phyloP scores from a whole-genome alignment of 1,139 yeast species.

The Wickerhamiella infanticola region DNA sequence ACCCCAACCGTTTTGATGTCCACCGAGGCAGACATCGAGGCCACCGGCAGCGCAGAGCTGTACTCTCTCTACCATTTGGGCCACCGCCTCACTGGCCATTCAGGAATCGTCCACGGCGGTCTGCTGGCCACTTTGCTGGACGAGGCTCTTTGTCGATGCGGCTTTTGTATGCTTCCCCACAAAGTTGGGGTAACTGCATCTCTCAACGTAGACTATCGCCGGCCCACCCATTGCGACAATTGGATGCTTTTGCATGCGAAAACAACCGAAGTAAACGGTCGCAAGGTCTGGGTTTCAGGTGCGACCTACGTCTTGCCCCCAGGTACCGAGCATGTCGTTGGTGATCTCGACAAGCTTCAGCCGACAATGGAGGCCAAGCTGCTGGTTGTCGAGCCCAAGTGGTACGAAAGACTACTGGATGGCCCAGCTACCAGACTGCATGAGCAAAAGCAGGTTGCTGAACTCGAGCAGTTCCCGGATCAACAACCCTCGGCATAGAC shows the following conservation, averaged over 20 bases:
- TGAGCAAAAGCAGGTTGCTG: not conserved
- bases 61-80: conserved; percentile 53
- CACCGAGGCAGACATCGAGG: conserved; percentile 14
- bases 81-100: conserved; percentile 43
- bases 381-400: conserved; percentile 21
- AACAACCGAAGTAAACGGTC: conserved; percentile 52
- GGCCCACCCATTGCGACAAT: conserved; percentile 50
- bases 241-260: conserved; percentile 54
- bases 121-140: conserved; percentile 69
- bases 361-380: conserved; percentile 15
- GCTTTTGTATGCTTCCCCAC: conserved; percentile 71
- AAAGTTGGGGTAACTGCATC: conserved; percentile 85
- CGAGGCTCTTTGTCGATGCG: conserved; percentile 76
- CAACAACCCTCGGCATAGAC: not conserved
- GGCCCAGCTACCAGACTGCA: conserved; percentile 4
- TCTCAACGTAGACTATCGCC: conserved; percentile 46
- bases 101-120: conserved; percentile 77
- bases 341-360: not conserved
- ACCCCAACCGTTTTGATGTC: conserved; percentile 20
- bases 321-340: conserved; percentile 7
- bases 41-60: conserved; percentile 14
- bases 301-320: conserved; percentile 27
- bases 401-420: conserved; percentile 15
- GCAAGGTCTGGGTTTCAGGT: conserved; percentile 70
- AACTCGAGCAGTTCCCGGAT: not conserved